Percentiles rank a stretch among this genome's conserved stretches.
Evolutionary conservation across 1,139 yeast genomes (phyloP).

Genomic region (Eremothecium gossypii): DNA sequence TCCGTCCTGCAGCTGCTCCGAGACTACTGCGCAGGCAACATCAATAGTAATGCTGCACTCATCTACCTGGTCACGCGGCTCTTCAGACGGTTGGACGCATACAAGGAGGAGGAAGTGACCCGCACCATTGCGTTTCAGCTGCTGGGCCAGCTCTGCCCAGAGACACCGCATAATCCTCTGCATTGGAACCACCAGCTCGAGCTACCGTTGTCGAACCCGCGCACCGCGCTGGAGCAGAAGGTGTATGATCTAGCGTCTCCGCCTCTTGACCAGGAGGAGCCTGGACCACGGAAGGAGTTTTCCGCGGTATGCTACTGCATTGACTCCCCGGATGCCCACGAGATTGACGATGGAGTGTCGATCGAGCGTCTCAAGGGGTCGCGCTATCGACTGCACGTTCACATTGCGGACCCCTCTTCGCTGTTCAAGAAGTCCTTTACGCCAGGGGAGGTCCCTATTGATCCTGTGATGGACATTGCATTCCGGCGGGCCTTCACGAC

Average conservation of each 20-base stretch:
- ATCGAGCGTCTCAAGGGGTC: conserved; percentile 34
- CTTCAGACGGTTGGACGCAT: conserved; percentile 18
- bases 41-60: conserved; percentile 15
- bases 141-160: conserved; percentile 12
- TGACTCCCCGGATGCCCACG: conserved; percentile 73
- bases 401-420: conserved; percentile 84
- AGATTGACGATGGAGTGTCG: conserved; percentile 89
- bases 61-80: conserved; percentile 18
- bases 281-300: conserved; percentile 33
- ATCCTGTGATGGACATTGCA: conserved; percentile 50
- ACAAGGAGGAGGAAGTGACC: conserved; percentile 23
- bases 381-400: conserved; percentile 47
- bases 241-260: conserved; percentile 38
- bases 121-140: conserved; percentile 21
- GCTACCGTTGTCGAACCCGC: conserved; percentile 14
- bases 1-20: conserved; percentile 14
- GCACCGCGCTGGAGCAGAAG: conserved; percentile 9
- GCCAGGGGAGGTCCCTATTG: conserved; percentile 28
- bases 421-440: conserved; percentile 29
- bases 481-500: conserved; percentile 55
- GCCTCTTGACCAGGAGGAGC: conserved; percentile 34
- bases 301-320: conserved; percentile 67
- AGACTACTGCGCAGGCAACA: conserved; percentile 25
- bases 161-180: conserved; percentile 14
- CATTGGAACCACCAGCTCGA: conserved; percentile 16